These are phyloP conservation scores for Teunomyces funiuensis DNA, from an alignment of 805 yeast genomes.

Conservation along the genomic window DNA sequence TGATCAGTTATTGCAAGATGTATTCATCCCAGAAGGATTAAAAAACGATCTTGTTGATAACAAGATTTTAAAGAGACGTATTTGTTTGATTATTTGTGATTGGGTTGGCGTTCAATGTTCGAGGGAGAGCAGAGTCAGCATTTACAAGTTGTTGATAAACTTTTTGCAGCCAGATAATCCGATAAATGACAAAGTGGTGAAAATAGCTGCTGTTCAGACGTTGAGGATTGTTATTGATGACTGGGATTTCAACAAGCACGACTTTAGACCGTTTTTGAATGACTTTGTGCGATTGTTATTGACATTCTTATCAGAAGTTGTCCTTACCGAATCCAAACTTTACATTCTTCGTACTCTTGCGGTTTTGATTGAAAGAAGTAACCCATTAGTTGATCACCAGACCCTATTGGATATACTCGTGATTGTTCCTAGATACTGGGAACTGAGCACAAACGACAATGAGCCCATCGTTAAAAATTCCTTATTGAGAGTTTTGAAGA, in stretches of 20 bases:
- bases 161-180: slow-evolving; percentile 48
- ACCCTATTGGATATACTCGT: slow-evolving; percentile 51
- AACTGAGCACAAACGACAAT: slow-evolving; percentile 38
- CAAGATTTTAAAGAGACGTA: slow-evolving; percentile 70
- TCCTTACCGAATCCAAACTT: slow-evolving; percentile 73
- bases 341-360: slow-evolving; percentile 68
- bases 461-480: slow-evolving; percentile 42
- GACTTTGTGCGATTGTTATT: slow-evolving; percentile 51
- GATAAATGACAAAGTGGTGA: slow-evolving; percentile 75
- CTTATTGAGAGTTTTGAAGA: slow-evolving; percentile 53
- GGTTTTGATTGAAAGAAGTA: slow-evolving; percentile 60
- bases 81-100: slow-evolving; percentile 72
- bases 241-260: slow-evolving; percentile 76
- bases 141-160: slow-evolving; percentile 57
- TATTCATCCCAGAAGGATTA: slow-evolving; percentile 67
- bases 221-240: slow-evolving; percentile 72
- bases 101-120: slow-evolving; percentile 76
- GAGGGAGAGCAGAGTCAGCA: slow-evolving; percentile 51
- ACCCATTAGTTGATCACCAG: slow-evolving; percentile 56
- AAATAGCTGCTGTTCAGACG: slow-evolving; percentile 69
- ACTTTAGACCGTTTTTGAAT: slow-evolving; percentile 64
- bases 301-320: slow-evolving; percentile 48
- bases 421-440: slow-evolving; percentile 77
- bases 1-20: slow-evolving; percentile 56
- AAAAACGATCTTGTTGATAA: slow-evolving; percentile 46